Evolutionary conservation across 148 eudicot genomes (phyloP).

Genomic region (Rhododendron henanense): DNA sequence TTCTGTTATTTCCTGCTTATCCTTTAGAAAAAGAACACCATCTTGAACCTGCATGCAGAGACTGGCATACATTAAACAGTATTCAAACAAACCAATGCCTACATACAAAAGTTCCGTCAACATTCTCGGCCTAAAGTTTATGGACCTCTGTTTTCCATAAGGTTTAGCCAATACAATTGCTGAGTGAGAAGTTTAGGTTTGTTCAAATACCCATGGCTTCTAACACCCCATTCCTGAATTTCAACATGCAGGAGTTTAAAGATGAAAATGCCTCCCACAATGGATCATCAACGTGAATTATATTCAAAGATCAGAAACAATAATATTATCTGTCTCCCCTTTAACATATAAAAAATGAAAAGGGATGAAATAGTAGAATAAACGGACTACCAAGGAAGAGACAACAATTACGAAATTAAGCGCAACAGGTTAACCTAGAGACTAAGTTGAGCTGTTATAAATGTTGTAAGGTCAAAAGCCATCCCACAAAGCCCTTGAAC

Average conservation of each 20-base stretch:
- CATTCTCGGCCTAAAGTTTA: not conserved
- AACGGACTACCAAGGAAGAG: not conserved
- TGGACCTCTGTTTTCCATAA: not conserved
- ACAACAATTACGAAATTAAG: not conserved
- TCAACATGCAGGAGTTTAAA: not conserved
- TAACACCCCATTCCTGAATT: not conserved
- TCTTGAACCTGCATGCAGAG: slow-evolving; percentile 16
- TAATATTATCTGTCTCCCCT: not conserved
- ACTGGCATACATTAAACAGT: not conserved
- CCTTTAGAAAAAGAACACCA: slow-evolving; percentile 7
- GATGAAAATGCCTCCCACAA: not conserved
- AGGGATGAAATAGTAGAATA: not conserved
- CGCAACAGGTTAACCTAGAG: not conserved
- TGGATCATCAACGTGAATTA: not conserved
- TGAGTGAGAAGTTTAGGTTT: not conserved
- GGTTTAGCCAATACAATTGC: not conserved
- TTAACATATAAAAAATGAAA: too few species aligned
- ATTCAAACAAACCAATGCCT: not conserved
- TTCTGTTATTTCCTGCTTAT: slow-evolving; percentile 20
- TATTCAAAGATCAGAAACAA: not conserved
- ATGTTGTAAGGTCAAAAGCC: not conserved
- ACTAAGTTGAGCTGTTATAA: not conserved
- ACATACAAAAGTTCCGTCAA: not conserved
- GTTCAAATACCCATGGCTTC: not conserved
- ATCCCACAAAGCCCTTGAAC: not conserved